phyloP scores from a whole-genome alignment of 1,139 yeast genomes.

The Kodamaea sp. region DNA sequence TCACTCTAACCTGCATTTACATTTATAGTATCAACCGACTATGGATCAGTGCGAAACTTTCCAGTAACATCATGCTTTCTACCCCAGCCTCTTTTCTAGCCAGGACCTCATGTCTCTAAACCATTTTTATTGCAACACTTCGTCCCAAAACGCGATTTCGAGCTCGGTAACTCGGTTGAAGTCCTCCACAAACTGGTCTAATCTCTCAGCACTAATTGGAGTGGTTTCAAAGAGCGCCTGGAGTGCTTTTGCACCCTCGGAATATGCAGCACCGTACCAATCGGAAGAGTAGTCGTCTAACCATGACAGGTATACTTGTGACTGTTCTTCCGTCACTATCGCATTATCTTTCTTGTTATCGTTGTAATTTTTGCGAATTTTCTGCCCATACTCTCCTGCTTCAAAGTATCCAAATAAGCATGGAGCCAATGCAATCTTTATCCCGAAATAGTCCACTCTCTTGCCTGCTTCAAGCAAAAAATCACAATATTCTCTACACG shows the following conservation, averaged over 20 bases:
- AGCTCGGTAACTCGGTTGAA: conserved; percentile 59
- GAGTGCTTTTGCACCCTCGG: conserved; percentile 48
- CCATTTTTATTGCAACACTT: conserved; percentile 12
- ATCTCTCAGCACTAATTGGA: conserved; percentile 33
- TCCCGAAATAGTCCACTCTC: conserved; percentile 59
- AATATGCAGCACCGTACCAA: conserved; percentile 55
- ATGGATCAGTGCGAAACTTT: no score
- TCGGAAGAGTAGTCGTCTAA: conserved; percentile 59
- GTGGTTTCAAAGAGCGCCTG: conserved; percentile 40
- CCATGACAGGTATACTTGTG: conserved; percentile 56
- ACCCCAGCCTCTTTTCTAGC: no score
- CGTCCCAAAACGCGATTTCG: conserved; percentile 69
- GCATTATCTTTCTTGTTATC: conserved; percentile 2
- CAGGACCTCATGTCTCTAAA: no score
- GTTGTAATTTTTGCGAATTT: conserved; percentile 4
- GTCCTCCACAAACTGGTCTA: conserved; percentile 56
- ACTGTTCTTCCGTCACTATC: conserved; percentile 12
- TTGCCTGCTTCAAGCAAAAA: conserved; percentile 57
- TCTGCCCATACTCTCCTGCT: conserved; percentile 39
- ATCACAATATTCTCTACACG: conserved; percentile 60
- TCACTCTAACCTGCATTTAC: no score
- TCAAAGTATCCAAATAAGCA: conserved; percentile 74
- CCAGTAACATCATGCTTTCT: no score
- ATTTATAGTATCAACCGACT: no score
- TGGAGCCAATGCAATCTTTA: conserved; percentile 71